These are phyloP conservation scores for Helichrysum umbraculigerum DNA, from an alignment of 129 eudicot genomes.

Conservation along the genomic window DNA sequence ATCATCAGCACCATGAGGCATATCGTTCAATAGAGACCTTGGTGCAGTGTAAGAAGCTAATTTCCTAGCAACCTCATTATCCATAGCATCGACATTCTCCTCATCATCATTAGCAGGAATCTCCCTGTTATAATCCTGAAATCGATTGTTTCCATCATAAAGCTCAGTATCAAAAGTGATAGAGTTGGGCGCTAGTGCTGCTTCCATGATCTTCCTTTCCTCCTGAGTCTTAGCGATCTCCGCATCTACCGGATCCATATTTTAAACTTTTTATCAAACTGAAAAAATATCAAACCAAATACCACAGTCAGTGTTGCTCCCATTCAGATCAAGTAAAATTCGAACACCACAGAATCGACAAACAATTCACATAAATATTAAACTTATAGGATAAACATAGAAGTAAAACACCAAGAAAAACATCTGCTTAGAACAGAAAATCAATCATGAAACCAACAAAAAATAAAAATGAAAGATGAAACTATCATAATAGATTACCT, in stretches of 20 bases:
- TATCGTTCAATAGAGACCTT: conserved; percentile 58
- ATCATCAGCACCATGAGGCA: conserved; percentile 56
- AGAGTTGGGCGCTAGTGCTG: conserved; percentile 61
- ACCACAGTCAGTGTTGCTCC: too few relatives aligned
- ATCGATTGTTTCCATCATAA: conserved; percentile 54
- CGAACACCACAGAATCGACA: too few relatives aligned
- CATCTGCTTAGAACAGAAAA: too few relatives aligned
- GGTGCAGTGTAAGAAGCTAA: conserved; percentile 91
- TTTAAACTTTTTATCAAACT: conserved; percentile 22
- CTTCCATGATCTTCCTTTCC: conserved; percentile 89
- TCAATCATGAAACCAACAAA: too few relatives aligned
- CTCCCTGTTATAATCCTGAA: conserved; percentile 65
- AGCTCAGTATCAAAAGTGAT: conserved; percentile 80
- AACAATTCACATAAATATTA: too few relatives aligned
- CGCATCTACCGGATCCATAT: conserved; percentile 46
- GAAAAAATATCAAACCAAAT: not conserved
- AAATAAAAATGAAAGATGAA: too few relatives aligned
- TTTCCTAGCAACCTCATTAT: conserved; percentile 67
- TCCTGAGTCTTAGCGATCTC: conserved; percentile 84
- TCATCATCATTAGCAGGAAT: conserved; percentile 85
- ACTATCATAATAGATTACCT: too few relatives aligned
- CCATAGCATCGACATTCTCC: conserved; percentile 56
- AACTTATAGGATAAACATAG: too few relatives aligned
- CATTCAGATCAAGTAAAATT: too few relatives aligned
- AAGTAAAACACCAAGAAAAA: too few relatives aligned